Conservation (phyloP, 2,329 filamentous ascomycete species). For the Xylariaceae sp. region DNA sequence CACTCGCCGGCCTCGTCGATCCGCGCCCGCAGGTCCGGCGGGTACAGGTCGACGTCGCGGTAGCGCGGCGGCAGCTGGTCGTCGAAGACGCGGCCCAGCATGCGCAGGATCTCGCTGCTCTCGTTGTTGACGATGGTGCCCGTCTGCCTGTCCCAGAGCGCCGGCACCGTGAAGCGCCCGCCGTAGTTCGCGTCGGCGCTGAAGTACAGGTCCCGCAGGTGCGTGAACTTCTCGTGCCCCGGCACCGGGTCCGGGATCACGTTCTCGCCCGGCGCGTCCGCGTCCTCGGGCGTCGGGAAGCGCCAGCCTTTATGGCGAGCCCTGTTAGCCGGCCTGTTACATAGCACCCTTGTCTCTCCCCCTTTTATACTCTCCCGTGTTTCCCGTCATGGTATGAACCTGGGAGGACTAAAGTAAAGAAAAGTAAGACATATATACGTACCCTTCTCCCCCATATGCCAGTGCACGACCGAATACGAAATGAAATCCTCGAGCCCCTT, state of each 20-base stretch:
- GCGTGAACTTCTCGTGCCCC: conserved; percentile 67
- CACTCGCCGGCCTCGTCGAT: conserved; percentile 82
- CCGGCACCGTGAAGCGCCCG: conserved; percentile 85
- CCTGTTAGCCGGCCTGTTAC: neutral
- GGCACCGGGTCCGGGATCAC: conserved; percentile 70
- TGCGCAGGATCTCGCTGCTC: conserved; percentile 88
- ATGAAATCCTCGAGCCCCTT: conserved; percentile 92
- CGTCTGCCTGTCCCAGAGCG: conserved; percentile 77
- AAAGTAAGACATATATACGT: conserved; percentile 11
- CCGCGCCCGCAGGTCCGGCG: conserved; percentile 59
- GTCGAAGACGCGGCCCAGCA: conserved; percentile 85
- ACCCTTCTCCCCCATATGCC: conserved; percentile 72
- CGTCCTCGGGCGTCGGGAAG: conserved; percentile 68
- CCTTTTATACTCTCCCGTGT: neutral
- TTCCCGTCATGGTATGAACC: too few relatives aligned
- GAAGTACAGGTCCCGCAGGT: conserved; percentile 82
- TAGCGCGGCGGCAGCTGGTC: conserved; percentile 63
- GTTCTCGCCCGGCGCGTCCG: conserved; percentile 58
- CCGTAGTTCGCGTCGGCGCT: conserved; percentile 69
- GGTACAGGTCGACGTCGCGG: conserved; percentile 68
- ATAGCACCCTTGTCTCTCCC: too few relatives aligned
- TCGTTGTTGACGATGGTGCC: conserved; percentile 87
- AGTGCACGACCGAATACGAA: conserved; percentile 81
- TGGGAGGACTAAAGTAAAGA: neutral
- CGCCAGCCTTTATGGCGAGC: conserved; percentile 67